Conservation (phyloP, 306 rosid genomes). For the Chamaecrista fasciculata region DNA sequence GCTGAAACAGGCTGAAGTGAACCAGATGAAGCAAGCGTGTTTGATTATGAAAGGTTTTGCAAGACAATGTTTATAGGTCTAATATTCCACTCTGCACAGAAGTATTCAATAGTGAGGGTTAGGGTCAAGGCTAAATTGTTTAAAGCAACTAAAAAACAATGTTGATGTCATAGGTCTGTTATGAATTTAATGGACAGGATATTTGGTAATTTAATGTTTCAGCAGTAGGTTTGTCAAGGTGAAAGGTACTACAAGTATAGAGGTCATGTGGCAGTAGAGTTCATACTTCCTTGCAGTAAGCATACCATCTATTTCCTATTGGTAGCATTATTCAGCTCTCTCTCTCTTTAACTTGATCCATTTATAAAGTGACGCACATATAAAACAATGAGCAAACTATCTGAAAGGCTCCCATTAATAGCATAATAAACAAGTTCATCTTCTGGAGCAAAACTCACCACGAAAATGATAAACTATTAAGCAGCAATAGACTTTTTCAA, state of each 20-base stretch:
- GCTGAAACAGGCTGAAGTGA: slow-evolving; percentile 2
- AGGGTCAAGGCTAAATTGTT: not conserved
- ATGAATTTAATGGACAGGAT: not conserved
- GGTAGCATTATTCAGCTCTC: not conserved
- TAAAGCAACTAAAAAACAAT: not conserved
- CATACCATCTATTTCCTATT: slow-evolving; percentile 1
- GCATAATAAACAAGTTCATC: not conserved
- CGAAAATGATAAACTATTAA: not conserved
- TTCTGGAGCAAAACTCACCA: not conserved
- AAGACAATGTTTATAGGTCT: slow-evolving; percentile 15
- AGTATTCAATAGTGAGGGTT: too few species aligned
- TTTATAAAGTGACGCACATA: not conserved
- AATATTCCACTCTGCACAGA: too few species aligned
- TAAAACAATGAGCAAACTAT: not conserved
- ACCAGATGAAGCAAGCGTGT: not conserved
- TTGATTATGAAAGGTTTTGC: not conserved
- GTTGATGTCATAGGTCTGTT: slow-evolving; percentile 5
- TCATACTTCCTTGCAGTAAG: slow-evolving; percentile 4
- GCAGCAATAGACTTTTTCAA: slow-evolving; percentile 11
- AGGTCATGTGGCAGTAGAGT: slow-evolving; percentile 2
- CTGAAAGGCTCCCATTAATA: not conserved
- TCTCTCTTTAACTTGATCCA: not conserved
- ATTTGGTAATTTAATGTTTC: not conserved
- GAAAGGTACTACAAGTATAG: not conserved
- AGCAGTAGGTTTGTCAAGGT: not conserved